phyloP scores from a whole-genome alignment of 371 early-diverging fungal species.

The Cokeromyces recurvatus region DNA sequence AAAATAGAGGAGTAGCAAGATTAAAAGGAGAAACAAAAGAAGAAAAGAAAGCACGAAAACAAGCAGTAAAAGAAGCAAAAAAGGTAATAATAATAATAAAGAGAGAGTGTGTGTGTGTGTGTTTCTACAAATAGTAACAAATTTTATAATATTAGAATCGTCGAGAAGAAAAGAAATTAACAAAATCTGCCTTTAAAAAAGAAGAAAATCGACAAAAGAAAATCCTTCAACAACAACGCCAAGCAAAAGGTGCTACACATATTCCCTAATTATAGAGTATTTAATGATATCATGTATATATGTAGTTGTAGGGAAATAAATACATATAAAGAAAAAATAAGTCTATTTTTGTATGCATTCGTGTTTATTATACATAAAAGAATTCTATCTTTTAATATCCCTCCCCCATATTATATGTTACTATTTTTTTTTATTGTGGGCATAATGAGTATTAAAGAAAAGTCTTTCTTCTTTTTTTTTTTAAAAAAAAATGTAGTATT shows the following conservation, averaged over 20 bases:
- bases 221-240: conserved; percentile 45
- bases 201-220: conserved; percentile 56
- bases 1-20: conserved; percentile 59
- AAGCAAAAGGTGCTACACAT: conserved; percentile 44
- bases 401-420: too few relatives aligned
- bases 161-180: conserved; percentile 70
- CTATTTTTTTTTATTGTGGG: too few relatives aligned
- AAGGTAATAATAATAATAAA: conserved; percentile 28
- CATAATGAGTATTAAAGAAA: too few relatives aligned
- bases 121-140: too few relatives aligned
- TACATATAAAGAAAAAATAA: background rate
- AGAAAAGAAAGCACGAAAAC: conserved; percentile 87
- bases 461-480: too few relatives aligned
- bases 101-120: too few relatives aligned
- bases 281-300: background rate
- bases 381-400: background rate
- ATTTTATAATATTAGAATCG: conserved; percentile 56
- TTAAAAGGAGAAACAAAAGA: conserved; percentile 75
- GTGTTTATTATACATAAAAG: too few relatives aligned
- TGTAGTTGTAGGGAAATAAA: background rate
- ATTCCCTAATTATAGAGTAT: conserved; percentile 27
- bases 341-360: background rate
- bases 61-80: conserved; percentile 75
- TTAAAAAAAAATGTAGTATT: too few relatives aligned
- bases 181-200: conserved; percentile 66